Evolutionary conservation across 2,329 filamentous ascomycete species (phyloP), one percentile per base, ranked within the genome.

Genomic region (Corinectria fuckeliana): DNA sequence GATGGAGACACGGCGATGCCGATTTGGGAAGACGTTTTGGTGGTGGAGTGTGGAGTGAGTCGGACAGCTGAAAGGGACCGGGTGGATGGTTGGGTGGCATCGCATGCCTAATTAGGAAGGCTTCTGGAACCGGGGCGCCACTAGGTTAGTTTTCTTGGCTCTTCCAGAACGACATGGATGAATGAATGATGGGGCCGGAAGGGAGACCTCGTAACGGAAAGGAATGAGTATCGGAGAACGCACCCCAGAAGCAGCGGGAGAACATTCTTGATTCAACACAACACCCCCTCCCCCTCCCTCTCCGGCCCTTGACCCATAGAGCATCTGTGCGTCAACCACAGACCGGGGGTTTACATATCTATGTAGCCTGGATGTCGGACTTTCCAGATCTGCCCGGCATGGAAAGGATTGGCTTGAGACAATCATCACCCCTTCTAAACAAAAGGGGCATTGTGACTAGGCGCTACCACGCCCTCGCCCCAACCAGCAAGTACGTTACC

Each of bases 1-100:
- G 66, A 70, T 70, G 64, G 66, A 65, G 68, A 68, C 66, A 65
- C 68, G 68, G 68, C 66, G 68, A 70, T 57, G 66, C 68, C 68
- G 68, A 64, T 63, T 66, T 64, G 61, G 44, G 21, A 50, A 61
- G 44, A 50, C 42, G 52, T 58, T 52, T 41, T 18, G 32, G 32
- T 18, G 59, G 60, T 66, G 56, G 67, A 66, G 63, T 66, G 54
- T 57, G 47, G 53, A 42, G 44, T 42, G 32, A 34, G 32, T 36
- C 42, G 45, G 32, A 50, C 34, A 52, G 67, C 51, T 62, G 42
- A 25, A 32, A 36, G 50, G 36, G 20, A 50, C 41, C 34, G 41
- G 34, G 42, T 50, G 55, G 63, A 60, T 59, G 65, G 65, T 60
- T 59, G 49, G 59, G 45, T 67, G 47, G 55, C 25, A 36, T 42